Base-by-base conservation (phyloP, 2,329 filamentous ascomycete genomes). In the Penicillium sp. region DNA sequence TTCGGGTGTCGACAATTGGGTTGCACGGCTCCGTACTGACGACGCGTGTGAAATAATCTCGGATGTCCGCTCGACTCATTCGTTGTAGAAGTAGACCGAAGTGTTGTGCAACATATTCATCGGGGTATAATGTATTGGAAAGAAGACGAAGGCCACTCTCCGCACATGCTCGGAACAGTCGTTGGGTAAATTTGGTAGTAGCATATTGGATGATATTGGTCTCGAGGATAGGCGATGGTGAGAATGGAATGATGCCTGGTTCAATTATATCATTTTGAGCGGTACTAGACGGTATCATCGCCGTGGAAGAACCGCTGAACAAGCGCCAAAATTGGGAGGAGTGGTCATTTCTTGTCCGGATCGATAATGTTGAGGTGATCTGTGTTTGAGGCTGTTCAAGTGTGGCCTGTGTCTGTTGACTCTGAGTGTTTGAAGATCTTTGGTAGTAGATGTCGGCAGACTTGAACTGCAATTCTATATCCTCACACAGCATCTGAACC, bases 21-120 rank as follows among this genome's bases (percentile, higher is more conserved):
- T 60, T 54, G 36, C 53, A 66, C 49, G 52, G 51, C 34, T 22
- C 45, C 14, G 27, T 49, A 40, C 10, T 53, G n/a, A 46, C 50
- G 38, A 56, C 61, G 47, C 47, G 59, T 48, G 43, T 52, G 56
- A 51, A 66, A 57, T 57, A 65, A 44, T 29, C 56, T 36, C 9
- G 54, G 43, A 57, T 55, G 46, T 52, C 55, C 42, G 43, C 46
- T 36, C 55, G 50, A 27, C 56, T 44, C 42, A 52, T 36, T 9
- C 27, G 43, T 49, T 58, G 47, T 27, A 60, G 13, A 21, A 58
- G 27, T 14, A 58, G 42, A 4, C 50, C 47, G 9, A 60, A 60
- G n/a, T 56, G 43, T 29, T 29, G 47, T 49, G 56, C 56, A 31
- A 58, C 52, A 11, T 51, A 46, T 24, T 54, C 38, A 42, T 58